These are phyloP conservation scores for Smittium culicis DNA, from an alignment of 371 early-diverging fungal genomes.

Conservation along the genomic window DNA sequence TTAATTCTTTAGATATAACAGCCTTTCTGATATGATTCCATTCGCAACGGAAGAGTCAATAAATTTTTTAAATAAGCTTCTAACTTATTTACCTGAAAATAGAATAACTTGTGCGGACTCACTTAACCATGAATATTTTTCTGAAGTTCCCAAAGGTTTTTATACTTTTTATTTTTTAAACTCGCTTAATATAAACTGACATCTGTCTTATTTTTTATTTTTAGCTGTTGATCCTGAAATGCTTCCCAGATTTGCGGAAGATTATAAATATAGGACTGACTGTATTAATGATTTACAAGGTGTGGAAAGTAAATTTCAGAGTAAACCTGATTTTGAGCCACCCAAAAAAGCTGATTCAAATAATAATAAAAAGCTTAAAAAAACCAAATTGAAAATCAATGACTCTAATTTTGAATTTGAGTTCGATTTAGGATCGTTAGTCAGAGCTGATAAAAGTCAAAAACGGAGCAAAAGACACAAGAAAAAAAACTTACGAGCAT, in stretches of 20 bases:
- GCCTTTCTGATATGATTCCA: not conserved
- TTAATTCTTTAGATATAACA: not conserved
- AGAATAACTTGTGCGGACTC: conserved; percentile 78
- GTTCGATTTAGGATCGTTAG: not conserved
- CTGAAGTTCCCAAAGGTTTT: conserved; percentile 47
- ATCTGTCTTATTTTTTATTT: not conserved
- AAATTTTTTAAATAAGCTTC: not conserved
- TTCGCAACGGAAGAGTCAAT: not conserved
- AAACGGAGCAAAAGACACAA: conserved; percentile 8
- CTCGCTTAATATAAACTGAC: not conserved
- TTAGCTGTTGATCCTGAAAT: not conserved
- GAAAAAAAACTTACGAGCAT: no score
- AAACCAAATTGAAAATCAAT: not conserved
- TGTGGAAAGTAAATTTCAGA: not conserved
- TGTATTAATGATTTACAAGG: not conserved
- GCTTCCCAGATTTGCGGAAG: not conserved
- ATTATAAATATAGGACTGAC: not conserved
- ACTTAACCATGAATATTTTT: conserved; percentile 71
- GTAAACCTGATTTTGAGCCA: not conserved
- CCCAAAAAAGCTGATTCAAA: not conserved
- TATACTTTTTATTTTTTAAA: not conserved
- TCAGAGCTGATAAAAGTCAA: not conserved
- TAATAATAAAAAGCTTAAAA: not conserved
- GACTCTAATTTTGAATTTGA: not conserved
- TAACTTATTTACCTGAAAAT: conserved; percentile 39